A percentile compares a stretch with the other conserved stretches of the same genome.
Evolutionary conservation across 495 filamentous ascomycete species (phyloP).

Genomic region (Penicillium silybi): DNA sequence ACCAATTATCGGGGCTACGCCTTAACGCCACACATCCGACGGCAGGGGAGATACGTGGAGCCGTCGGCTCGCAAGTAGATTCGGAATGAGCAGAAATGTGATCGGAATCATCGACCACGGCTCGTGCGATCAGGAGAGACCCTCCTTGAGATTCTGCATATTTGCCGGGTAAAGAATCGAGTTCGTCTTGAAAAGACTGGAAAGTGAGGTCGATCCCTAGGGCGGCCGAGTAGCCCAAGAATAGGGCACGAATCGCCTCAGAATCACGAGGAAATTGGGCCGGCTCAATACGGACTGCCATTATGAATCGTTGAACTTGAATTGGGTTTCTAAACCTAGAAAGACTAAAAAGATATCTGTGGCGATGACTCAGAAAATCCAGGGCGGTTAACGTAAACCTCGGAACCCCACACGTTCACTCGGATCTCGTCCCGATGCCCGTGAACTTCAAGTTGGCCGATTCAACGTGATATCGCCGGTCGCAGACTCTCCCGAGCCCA

Average conservation of each 20-base stretch:
- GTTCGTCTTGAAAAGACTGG: slow-evolving; percentile 52
- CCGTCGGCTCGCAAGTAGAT: neutral
- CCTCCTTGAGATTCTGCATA: slow-evolving; percentile 44
- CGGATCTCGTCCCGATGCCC: neutral
- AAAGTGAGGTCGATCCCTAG: slow-evolving; percentile 54
- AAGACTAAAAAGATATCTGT: neutral
- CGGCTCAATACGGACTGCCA: slow-evolving; percentile 23
- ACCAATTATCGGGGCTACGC: slow-evolving; percentile 24
- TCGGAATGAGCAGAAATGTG: neutral
- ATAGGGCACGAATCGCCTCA: slow-evolving; percentile 34
- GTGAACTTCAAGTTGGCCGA: neutral
- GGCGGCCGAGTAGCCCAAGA: slow-evolving; percentile 49
- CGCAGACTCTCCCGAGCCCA: slow-evolving; percentile 24
- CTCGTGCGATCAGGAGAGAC: slow-evolving; percentile 45
- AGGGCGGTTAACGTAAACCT: neutral
- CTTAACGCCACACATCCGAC: slow-evolving; percentile 50
- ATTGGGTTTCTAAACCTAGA: no score
- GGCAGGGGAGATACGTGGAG: slow-evolving; percentile 5
- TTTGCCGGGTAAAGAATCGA: slow-evolving; percentile 50
- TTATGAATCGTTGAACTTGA: neutral
- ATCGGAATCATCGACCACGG: neutral
- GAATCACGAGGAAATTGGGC: slow-evolving; percentile 36
- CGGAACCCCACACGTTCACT: neutral
- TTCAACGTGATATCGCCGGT: neutral
- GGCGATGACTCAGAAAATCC: slow-evolving; percentile 37